Base-by-base conservation (phyloP, 352 stramenopile genomes). In the Phytophthora quininea region DNA sequence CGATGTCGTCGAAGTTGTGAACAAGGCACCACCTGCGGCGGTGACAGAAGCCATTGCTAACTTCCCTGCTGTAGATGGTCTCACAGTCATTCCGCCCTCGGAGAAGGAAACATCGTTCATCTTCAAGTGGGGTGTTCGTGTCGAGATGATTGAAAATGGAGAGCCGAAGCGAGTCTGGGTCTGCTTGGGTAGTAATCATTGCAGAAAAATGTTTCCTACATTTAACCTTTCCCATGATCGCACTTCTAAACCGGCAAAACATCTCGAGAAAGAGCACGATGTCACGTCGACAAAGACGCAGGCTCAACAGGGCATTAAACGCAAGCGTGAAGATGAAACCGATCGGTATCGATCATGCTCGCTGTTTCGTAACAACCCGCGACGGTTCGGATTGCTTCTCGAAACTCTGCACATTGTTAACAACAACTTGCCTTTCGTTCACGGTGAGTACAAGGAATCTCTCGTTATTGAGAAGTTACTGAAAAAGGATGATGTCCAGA, bases 361-460 rank as follows among this genome's bases (percentile, higher is more conserved):
- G 19, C 43, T 50, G 8, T 50, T 50, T 15, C 19, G 43, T 27
- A 50, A 5, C 43, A 50, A 50, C 15, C 43, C 43, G 19, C 43
- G 43, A 5, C 11, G 43, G 8, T 50, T 50, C 24, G 43, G 43
- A 15, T 24, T 50, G 15, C 11, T 50, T 27, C 11, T 50, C 8
- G 43, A 50, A 50, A 50, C 43, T 8, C 15, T 50, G 11, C 43
- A 15, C 5, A 50, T 50, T 15, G 24, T 50, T 27, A 50, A 50
- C 8, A 50, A 50, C 43, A 50, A 50, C 43, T 15, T 50, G 7
- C 43, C 43, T 27, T 50, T 50, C 15, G 43, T 50, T 15, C 43
- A 50, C 19, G 43, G 43, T 50, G 43, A 50, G 43, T 50, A 50
- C 15, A 50, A 50, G 24, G 43, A 50, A 27, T 50, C 11, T 24